Conservation (phyloP, 495 filamentous ascomycete species). For the Hyphodiscus hymeniophilus region DNA sequence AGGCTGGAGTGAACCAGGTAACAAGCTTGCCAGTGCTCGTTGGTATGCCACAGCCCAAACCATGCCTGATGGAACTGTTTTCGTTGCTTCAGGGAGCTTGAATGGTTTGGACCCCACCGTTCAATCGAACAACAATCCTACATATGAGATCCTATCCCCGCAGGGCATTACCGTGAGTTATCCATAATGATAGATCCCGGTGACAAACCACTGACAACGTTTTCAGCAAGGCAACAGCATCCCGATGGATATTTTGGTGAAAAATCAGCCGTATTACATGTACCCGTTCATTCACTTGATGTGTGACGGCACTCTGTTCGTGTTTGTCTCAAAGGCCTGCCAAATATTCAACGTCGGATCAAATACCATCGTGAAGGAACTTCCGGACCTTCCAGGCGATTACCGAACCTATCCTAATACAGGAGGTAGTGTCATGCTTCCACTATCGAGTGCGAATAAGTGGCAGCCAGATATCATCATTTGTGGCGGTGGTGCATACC, state of each 20-base stretch:
- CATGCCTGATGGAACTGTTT: not conserved
- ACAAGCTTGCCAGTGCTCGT: not conserved
- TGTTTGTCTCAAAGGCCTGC: constrained; percentile 48
- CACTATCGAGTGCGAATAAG: constrained; percentile 40
- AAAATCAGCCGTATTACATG: constrained; percentile 58
- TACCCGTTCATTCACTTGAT: constrained; percentile 57
- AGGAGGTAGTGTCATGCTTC: constrained; percentile 50
- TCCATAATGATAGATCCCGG: too few species aligned
- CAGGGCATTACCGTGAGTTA: constrained; percentile 32
- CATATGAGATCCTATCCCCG: constrained; percentile 43
- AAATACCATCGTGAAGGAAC: constrained; percentile 30
- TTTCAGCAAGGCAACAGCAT: constrained; percentile 24
- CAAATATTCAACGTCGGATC: constrained; percentile 43
- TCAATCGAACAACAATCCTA: constrained; percentile 53
- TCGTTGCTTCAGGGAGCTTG: constrained; percentile 45
- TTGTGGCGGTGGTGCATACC: constrained; percentile 56
- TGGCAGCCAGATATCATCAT: constrained; percentile 49
- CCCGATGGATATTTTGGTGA: constrained; percentile 40
- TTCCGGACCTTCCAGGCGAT: constrained; percentile 50
- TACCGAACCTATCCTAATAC: constrained; percentile 60
- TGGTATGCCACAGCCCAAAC: not conserved
- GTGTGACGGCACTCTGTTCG: constrained; percentile 45
- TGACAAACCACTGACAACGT: too few species aligned
- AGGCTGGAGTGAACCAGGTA: not conserved
- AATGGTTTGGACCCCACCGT: constrained; percentile 53